phyloP scores from a whole-genome alignment of 2,329 filamentous ascomycete species.

The Clarireedia homoeocarpa region DNA sequence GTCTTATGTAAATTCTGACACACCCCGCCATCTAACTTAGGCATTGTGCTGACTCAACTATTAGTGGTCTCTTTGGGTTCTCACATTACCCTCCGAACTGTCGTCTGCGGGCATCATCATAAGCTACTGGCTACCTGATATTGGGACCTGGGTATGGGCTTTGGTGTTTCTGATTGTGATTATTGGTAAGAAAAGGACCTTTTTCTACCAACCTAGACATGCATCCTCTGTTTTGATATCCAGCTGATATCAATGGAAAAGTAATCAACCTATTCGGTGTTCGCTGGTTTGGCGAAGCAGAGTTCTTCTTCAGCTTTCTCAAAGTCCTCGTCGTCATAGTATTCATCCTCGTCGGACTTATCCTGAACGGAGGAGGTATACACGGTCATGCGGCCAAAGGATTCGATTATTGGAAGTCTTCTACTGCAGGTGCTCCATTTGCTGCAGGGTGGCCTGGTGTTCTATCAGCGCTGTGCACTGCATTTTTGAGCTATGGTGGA shows the following conservation, averaged over 20 bases:
- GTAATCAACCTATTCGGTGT: constrained; percentile 64
- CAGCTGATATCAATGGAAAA: neutral
- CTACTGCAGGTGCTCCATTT: neutral
- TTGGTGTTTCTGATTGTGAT: neutral
- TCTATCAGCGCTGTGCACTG: neutral
- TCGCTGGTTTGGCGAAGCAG: constrained; percentile 69
- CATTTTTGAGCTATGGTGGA: constrained; percentile 46
- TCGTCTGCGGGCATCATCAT: constrained; percentile 1
- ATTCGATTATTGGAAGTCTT: constrained; percentile 1
- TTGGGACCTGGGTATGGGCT: neutral
- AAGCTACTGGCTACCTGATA: constrained; percentile 1
- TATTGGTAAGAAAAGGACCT: neutral
- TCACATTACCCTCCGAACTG: neutral
- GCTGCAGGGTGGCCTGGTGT: neutral
- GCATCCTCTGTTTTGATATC: neutral
- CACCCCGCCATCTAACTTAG: neutral
- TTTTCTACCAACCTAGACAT: neutral
- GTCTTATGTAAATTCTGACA: constrained; percentile 19
- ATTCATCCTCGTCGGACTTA: constrained; percentile 56
- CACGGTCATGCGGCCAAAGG: neutral
- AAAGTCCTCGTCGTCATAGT: constrained; percentile 63
- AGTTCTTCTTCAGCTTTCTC: constrained; percentile 71
- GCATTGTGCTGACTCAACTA: neutral
- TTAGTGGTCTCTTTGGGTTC: neutral
- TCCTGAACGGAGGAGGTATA: constrained; percentile 1